Percentiles rank a stretch among this genome's conserved stretches.
phyloP scores from a whole-genome alignment of 2,329 filamentous ascomycete species.

The Kalaharituber pfeilii region DNA sequence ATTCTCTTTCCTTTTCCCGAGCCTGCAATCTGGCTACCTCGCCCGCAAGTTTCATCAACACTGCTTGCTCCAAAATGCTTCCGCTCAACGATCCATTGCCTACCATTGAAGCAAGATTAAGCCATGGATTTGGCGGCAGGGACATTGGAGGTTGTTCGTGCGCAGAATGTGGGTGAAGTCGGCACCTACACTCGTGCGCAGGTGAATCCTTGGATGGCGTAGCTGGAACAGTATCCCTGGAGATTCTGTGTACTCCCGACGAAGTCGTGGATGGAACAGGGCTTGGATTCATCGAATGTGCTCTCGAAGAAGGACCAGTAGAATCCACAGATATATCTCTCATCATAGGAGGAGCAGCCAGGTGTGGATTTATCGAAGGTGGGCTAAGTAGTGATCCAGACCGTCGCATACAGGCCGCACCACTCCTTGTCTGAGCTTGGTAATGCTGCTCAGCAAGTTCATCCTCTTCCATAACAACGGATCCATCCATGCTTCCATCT shows the following conservation, averaged over 20 bases:
- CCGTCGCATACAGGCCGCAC: background rate
- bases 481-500: constrained; percentile 5
- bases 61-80: constrained; percentile 58
- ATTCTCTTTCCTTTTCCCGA: constrained; percentile 48
- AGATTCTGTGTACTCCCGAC: constrained; percentile 7
- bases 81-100: constrained; percentile 13
- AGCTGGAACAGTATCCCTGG: background rate
- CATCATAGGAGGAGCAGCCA: constrained; percentile 9
- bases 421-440: background rate
- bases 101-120: background rate
- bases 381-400: background rate
- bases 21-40: constrained; percentile 79
- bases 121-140: background rate
- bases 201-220: constrained; percentile 3
- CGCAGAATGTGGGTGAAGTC: background rate
- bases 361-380: background rate
- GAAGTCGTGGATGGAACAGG: constrained; percentile 7
- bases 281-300: constrained; percentile 13
- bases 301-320: constrained; percentile 9
- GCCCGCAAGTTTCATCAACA: constrained; percentile 83
- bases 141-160: background rate
- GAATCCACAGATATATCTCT: constrained; percentile 4
- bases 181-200: background rate
- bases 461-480: background rate
- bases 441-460: background rate